A percentile compares a stretch with the other conserved stretches of the same genome.
These are phyloP conservation scores for Lactarius quietus DNA, from an alignment of 768 basidiomycete genomes.

Conservation along the genomic window DNA sequence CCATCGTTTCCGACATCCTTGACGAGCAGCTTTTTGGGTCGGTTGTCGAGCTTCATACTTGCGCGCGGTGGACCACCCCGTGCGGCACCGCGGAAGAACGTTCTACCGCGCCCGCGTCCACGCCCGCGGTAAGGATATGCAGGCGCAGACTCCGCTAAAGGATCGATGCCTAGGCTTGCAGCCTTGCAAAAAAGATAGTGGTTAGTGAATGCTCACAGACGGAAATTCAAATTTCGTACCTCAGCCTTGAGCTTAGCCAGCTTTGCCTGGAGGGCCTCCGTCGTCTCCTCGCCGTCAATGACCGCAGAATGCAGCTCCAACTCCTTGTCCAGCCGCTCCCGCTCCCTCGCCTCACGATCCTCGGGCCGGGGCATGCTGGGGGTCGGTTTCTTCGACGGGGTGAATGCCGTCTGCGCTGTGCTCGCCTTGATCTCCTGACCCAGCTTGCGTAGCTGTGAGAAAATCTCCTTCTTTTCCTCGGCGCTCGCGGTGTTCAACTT, in stretches of 20 bases:
- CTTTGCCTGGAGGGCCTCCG: conserved; percentile 70
- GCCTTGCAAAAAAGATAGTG: conserved; percentile 43
- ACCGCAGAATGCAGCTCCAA: conserved; percentile 61
- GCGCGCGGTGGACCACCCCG: conserved; percentile 64
- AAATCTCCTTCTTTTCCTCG: conserved; percentile 76
- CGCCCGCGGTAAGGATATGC: conserved; percentile 52
- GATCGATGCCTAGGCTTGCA: conserved; percentile 61
- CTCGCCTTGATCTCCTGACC: conserved; percentile 70
- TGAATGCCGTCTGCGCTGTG: conserved; percentile 31
- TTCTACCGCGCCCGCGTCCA: conserved; percentile 60
- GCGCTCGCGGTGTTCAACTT: conserved; percentile 57
- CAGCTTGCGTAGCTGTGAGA: conserved; percentile 70
- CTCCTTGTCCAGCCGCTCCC: conserved; percentile 75
- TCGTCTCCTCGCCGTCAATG: conserved; percentile 47
- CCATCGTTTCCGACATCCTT: conserved; percentile 59
- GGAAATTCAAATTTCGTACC: conserved; percentile 40
- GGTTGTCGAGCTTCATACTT: conserved; percentile 88
- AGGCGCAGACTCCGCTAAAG: conserved; percentile 38
- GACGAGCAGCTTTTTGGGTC: conserved; percentile 75
- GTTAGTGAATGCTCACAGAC: background rate
- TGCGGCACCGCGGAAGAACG: conserved; percentile 55
- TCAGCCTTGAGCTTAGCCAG: conserved; percentile 77
- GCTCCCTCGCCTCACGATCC: conserved; percentile 54
- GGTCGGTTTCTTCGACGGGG: conserved; percentile 29
- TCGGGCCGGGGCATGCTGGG: conserved; percentile 32